Conservation (phyloP, 2,329 filamentous ascomycete genomes). For the Monosporascus sp. region DNA sequence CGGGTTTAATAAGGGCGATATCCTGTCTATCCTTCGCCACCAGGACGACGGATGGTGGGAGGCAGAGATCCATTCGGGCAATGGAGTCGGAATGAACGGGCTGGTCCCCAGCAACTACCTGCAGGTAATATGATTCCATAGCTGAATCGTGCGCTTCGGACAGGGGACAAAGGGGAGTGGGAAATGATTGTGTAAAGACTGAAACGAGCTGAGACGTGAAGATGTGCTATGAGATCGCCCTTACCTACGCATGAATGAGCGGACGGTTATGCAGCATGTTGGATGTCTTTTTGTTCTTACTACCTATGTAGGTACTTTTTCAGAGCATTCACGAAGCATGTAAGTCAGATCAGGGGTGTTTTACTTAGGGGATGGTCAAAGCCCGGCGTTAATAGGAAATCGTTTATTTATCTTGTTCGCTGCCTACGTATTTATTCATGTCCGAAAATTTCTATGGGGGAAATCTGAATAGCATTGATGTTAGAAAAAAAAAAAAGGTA, state of each 20-base stretch:
- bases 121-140: slow-evolving; percentile 34
- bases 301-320: background rate
- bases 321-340: slow-evolving; percentile 1
- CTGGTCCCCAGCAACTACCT: slow-evolving; percentile 67
- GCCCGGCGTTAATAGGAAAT: no score
- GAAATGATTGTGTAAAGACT: background rate
- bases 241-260: slow-evolving; percentile 8
- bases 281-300: slow-evolving; percentile 4
- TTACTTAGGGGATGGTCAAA: no score
- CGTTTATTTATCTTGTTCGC: no score
- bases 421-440: no score
- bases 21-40: slow-evolving; percentile 79
- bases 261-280: slow-evolving; percentile 1
- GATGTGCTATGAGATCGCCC: slow-evolving; percentile 4
- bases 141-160: slow-evolving; percentile 24
- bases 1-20: slow-evolving; percentile 86
- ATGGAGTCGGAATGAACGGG: slow-evolving; percentile 47
- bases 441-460: background rate
- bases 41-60: slow-evolving; percentile 99
- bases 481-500: background rate
- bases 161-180: background rate
- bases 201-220: background rate
- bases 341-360: background rate
- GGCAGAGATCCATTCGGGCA: slow-evolving; percentile 76
- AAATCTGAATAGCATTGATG: background rate